Evolutionary conservation across 371 early-diverging fungal genomes (phyloP).

Genomic region (Apophysomyces ossiformis): DNA sequence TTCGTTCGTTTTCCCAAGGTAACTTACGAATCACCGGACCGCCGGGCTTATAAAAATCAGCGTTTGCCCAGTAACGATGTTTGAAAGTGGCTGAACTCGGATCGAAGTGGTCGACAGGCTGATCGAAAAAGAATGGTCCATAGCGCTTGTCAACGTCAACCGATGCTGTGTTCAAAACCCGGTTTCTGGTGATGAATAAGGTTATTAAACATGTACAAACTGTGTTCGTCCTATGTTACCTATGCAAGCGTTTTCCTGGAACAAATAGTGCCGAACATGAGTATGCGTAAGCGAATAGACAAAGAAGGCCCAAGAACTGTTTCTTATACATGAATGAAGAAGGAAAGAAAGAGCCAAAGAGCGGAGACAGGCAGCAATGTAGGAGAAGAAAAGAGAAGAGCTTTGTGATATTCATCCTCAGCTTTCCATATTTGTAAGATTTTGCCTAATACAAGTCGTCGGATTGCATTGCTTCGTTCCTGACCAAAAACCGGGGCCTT

Average conservation of each 20-base stretch:
- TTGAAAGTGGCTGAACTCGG: constrained; percentile 48
- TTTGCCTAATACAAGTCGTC: too few relatives aligned
- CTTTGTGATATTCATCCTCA: neutral
- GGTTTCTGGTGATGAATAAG: neutral
- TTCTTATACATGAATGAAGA: neutral
- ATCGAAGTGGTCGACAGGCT: constrained; percentile 61
- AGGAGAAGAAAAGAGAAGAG: neutral
- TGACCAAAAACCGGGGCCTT: too few relatives aligned
- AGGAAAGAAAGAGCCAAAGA: neutral
- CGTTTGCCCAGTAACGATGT: constrained; percentile 67
- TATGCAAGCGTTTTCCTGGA: constrained; percentile 4
- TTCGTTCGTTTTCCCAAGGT: neutral
- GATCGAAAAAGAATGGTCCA: constrained; percentile 57
- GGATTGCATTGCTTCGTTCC: too few relatives aligned
- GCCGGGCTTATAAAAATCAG: constrained; percentile 62
- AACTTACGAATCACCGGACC: constrained; percentile 70
- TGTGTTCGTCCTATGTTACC: constrained; percentile 8
- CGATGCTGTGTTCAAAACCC: neutral
- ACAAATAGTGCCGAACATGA: constrained; percentile 39
- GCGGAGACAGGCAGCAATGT: neutral
- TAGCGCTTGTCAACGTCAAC: constrained; percentile 16
- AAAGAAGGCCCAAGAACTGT: constrained; percentile 15
- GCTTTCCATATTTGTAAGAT: too few relatives aligned
- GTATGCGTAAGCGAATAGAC: constrained; percentile 32
- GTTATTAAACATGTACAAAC: neutral